Evolutionary conservation across 2,329 filamentous ascomycete species (phyloP).

Genomic region (Aspergillus sp.): DNA sequence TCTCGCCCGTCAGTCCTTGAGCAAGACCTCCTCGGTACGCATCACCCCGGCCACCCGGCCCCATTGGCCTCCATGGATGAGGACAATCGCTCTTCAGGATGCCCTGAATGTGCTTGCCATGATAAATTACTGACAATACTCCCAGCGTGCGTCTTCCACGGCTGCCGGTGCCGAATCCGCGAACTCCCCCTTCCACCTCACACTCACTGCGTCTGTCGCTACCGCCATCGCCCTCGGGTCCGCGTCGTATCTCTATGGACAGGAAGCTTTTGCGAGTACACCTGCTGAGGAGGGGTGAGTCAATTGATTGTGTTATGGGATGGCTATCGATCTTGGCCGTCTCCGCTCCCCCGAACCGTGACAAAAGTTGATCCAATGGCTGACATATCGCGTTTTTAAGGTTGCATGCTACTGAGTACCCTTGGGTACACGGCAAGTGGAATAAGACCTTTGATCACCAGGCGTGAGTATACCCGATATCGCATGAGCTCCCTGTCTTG

Average conservation of each 20-base stretch:
- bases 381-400: slow-evolving; percentile 51
- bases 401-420: slow-evolving; percentile 87
- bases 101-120: slow-evolving; percentile 30
- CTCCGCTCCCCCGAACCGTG: slow-evolving; percentile 24
- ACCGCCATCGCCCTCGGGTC: slow-evolving; percentile 85
- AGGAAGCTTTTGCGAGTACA: slow-evolving; percentile 82
- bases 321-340: slow-evolving; percentile 16
- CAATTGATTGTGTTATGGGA: slow-evolving; percentile 8
- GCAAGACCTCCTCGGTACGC: slow-evolving; percentile 74
- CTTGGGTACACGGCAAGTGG: slow-evolving; percentile 92
- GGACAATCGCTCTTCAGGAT: slow-evolving; percentile 28
- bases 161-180: slow-evolving; percentile 67
- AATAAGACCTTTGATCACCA: slow-evolving; percentile 96
- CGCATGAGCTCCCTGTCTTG: slow-evolving; percentile 10
- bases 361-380: slow-evolving; percentile 22
- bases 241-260: slow-evolving; percentile 89
- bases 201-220: slow-evolving; percentile 81
- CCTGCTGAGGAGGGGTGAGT: slow-evolving; percentile 98
- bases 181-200: slow-evolving; percentile 77
- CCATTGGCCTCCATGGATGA: slow-evolving; percentile 30
- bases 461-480: slow-evolving; percentile 64
- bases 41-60: slow-evolving; percentile 38
- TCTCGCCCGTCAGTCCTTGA: slow-evolving; percentile 71
- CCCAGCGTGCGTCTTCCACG: slow-evolving; percentile 68
- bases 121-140: slow-evolving; percentile 31